Conservation (phyloP, 2,329 filamentous ascomycete species). For the Calonectria henricotiae region DNA sequence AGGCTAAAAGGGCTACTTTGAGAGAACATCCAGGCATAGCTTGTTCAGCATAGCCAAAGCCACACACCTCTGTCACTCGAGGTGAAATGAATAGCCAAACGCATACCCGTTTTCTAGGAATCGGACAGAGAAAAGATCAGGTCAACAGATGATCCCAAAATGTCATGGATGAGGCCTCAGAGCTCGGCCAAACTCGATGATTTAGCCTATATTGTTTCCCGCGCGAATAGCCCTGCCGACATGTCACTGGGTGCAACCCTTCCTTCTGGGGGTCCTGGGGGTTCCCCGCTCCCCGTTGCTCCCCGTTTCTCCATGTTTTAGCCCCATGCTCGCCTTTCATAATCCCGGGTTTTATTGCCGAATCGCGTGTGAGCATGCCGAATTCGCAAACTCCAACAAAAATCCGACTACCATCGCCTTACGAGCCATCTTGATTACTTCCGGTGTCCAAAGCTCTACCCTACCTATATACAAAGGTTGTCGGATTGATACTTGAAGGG, state of each 20-base stretch:
- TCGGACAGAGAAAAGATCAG: not conserved
- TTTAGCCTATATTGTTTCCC: conserved; percentile 29
- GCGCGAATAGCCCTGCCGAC: conserved; percentile 19
- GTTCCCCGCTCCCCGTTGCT: conserved; percentile 18
- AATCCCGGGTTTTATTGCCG: conserved; percentile 6
- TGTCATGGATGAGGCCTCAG: not conserved
- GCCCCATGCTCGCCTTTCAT: not conserved
- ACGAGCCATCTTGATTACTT: no score
- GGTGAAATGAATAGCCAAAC: not conserved
- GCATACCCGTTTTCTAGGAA: not conserved
- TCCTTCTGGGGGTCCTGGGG: not conserved
- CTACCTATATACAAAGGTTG: no score
- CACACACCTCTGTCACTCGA: not conserved
- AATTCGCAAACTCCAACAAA: no score
- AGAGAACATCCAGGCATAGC: not conserved
- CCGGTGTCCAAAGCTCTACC: no score
- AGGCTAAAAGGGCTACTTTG: conserved; percentile 8
- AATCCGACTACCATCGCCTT: no score
- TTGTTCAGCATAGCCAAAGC: not conserved
- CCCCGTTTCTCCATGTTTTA: conserved; percentile 15
- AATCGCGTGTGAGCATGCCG: not conserved
- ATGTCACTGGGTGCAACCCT: conserved; percentile 13
- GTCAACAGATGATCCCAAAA: conserved; percentile 1
- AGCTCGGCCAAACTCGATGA: not conserved
- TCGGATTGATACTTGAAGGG: not conserved